phyloP scores from a whole-genome alignment of 1,284 basidiomycete genomes.

The Ganoderma resinaceum region DNA sequence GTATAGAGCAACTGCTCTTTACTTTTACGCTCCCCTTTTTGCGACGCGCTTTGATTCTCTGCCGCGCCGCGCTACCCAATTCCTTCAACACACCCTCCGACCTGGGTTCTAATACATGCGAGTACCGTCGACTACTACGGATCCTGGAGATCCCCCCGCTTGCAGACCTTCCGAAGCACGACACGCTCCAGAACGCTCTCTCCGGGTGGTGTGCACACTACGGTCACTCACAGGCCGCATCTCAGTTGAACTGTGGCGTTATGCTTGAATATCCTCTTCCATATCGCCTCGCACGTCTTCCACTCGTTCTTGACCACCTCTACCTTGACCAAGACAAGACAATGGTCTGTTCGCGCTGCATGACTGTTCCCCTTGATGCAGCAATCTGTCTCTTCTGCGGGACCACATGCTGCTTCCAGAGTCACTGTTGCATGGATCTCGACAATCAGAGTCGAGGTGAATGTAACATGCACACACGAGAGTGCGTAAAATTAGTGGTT shows the following conservation, averaged over 20 bases:
- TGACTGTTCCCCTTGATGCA: constrained; percentile 83
- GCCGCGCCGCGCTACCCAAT: constrained; percentile 75
- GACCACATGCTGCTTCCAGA: constrained; percentile 88
- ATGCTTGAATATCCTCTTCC: constrained; percentile 84
- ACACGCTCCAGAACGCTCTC: constrained; percentile 82
- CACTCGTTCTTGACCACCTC: constrained; percentile 83
- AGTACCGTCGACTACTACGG: constrained; percentile 83
- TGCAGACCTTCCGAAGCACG: constrained; percentile 78
- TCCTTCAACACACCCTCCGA: constrained; percentile 59
- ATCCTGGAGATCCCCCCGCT: constrained; percentile 83
- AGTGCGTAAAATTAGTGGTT: constrained; percentile 61
- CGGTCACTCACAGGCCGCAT: constrained; percentile 74
- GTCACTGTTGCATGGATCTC: constrained; percentile 88
- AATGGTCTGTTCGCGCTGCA: constrained; percentile 81
- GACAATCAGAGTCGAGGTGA: constrained; percentile 77
- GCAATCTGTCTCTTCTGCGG: constrained; percentile 96
- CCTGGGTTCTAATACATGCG: constrained; percentile 50
- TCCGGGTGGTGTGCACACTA: constrained; percentile 88
- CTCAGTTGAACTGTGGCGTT: constrained; percentile 77
- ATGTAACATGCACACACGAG: constrained; percentile 95
- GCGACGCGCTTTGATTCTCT: constrained; percentile 89
- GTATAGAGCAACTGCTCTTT: constrained; percentile 89
- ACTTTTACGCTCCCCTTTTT: constrained; percentile 93
- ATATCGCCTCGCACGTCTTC: constrained; percentile 88
- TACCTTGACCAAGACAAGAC: constrained; percentile 76